Percentiles rank a stretch among this genome's conserved stretches.
Conservation (phyloP, 1,284 basidiomycete genomes). For the Trametes hirsuta region DNA sequence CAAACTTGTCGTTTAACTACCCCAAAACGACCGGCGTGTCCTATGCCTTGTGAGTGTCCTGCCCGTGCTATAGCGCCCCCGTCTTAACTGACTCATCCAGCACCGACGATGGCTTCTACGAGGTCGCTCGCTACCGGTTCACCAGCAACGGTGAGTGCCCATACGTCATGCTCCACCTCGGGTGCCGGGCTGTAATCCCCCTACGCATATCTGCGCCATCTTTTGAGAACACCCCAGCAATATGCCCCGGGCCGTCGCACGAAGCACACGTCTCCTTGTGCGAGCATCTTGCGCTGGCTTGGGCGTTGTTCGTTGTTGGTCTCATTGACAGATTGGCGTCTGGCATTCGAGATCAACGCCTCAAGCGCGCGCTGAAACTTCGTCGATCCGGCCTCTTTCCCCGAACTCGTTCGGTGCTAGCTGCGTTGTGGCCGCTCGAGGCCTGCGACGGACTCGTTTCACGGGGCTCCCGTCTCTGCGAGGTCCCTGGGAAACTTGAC, state of each 20-base stretch:
- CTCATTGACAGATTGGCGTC: no score
- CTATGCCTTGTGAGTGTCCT: constrained; percentile 78
- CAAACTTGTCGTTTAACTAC: constrained; percentile 79
- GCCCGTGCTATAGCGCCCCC: neutral
- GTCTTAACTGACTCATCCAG: constrained; percentile 38
- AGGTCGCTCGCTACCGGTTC: constrained; percentile 89
- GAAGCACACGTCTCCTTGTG: no score
- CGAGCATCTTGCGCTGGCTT: no score
- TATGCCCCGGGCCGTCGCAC: no score
- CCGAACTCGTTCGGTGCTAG: no score
- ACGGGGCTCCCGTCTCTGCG: no score
- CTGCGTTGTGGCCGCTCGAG: no score
- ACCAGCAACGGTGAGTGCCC: constrained; percentile 67
- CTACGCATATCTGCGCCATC: no score
- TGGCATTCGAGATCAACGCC: no score
- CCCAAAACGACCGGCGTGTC: constrained; percentile 84
- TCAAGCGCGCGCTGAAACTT: neutral
- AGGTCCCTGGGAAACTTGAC: no score
- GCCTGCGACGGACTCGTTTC: no score
- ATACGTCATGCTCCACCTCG: neutral
- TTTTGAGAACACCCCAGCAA: no score
- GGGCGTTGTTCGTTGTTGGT: neutral
- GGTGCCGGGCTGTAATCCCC: neutral
- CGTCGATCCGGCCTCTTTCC: neutral
- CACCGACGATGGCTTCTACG: constrained; percentile 75